Evolutionary conservation across 2,329 filamentous ascomycete species (phyloP).

Genomic region (Cladosporium sphaerospermum): DNA sequence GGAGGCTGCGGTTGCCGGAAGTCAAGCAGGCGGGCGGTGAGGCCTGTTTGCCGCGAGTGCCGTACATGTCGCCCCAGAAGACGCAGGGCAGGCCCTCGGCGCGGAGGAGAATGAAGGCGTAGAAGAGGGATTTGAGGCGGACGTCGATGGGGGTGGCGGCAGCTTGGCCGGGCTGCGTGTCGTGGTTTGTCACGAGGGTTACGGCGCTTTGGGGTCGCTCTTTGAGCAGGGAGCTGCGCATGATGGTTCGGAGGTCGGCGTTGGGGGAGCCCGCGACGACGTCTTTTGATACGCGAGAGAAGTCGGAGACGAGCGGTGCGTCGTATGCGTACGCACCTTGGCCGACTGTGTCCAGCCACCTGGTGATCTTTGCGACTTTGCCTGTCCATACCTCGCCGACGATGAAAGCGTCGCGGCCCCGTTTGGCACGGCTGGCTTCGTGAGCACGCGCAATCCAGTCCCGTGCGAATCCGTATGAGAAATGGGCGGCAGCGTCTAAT

Average conservation of each 20-base stretch:
- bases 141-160: conserved; percentile 56
- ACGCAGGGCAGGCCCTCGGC: conserved; percentile 58
- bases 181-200: conserved; percentile 67
- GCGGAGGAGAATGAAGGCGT: conserved; percentile 64
- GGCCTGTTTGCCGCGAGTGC: conserved; percentile 48
- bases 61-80: conserved; percentile 67
- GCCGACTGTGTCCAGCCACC: conserved; percentile 44
- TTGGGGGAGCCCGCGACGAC: conserved; percentile 34
- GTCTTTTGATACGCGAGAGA: conserved; percentile 52
- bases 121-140: conserved; percentile 67
- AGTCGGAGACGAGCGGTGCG: conserved; percentile 62
- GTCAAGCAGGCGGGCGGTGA: conserved; percentile 39
- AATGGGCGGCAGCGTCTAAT: conserved; percentile 68
- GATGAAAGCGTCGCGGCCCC: conserved; percentile 51
- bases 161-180: conserved; percentile 60
- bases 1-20: conserved; percentile 20
- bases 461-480: conserved; percentile 58
- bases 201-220: conserved; percentile 24
- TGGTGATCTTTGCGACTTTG: conserved; percentile 49
- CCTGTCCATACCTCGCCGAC: conserved; percentile 66
- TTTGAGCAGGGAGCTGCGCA: conserved; percentile 16
- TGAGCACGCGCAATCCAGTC: conserved; percentile 57
- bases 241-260: conserved; percentile 52
- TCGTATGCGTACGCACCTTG: conserved; percentile 60
- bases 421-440: conserved; percentile 31